phyloP scores from a whole-genome alignment of 2,329 filamentous ascomycete genomes.

The Hymenoscyphus infarciens region DNA sequence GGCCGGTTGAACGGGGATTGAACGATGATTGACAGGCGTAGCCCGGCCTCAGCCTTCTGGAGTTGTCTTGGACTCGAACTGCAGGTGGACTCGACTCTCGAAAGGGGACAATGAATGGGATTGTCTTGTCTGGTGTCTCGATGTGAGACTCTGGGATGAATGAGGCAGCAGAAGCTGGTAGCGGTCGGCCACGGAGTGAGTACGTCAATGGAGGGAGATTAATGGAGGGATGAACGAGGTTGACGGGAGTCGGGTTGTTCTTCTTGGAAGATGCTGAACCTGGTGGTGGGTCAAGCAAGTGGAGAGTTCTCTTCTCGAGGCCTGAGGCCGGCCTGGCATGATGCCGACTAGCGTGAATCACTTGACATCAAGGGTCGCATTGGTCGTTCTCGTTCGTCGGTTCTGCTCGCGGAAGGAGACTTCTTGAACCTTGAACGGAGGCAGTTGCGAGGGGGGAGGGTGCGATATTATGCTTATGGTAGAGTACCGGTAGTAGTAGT shows the following conservation, averaged over 20 bases:
- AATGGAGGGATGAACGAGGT: conserved; percentile 7
- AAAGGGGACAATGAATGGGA: not conserved
- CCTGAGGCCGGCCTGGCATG: no score
- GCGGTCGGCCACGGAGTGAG: not conserved
- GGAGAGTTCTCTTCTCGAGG: not conserved
- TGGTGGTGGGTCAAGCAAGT: not conserved
- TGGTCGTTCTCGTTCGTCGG: not conserved
- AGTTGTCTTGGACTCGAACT: not conserved
- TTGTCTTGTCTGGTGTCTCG: not conserved
- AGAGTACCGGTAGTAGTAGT: not conserved
- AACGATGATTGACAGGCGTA: not conserved
- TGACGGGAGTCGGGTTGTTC: not conserved
- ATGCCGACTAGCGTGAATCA: not conserved
- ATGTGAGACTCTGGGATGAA: not conserved
- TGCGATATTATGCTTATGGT: not conserved
- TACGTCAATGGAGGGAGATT: not conserved
- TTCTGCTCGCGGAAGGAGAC: not conserved
- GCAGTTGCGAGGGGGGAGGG: not conserved
- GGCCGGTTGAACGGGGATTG: not conserved
- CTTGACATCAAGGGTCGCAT: not conserved
- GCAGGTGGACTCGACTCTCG: not conserved
- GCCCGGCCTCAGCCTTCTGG: not conserved
- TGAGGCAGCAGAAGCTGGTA: not conserved
- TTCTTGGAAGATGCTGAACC: not conserved
- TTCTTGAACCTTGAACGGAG: not conserved